These are phyloP conservation scores for Pseudogymnoascus sp. DNA, from an alignment of 2,329 filamentous ascomycete genomes.

Conservation along the genomic window DNA sequence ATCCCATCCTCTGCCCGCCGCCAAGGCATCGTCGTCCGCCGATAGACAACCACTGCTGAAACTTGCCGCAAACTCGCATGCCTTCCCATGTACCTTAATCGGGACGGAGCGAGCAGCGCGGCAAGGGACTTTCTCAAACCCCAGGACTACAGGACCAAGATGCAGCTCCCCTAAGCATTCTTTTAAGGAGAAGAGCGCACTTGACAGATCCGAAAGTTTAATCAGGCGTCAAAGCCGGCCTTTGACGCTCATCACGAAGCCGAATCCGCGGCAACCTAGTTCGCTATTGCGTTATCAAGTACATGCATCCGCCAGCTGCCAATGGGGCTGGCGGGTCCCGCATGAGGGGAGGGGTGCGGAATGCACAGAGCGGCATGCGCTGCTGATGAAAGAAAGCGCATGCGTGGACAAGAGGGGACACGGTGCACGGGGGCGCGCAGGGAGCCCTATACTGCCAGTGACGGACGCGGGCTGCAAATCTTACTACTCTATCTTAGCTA, in stretches of 20 bases:
- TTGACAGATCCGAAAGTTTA: conserved; percentile 17
- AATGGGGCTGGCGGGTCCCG: neutral
- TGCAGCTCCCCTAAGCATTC: conserved; percentile 8
- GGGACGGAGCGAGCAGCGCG: conserved; percentile 10
- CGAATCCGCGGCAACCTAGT: conserved; percentile 23
- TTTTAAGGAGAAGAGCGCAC: conserved; percentile 15
- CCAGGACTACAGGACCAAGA: conserved; percentile 4
- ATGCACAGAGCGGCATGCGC: conserved; percentile 2
- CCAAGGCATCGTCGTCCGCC: conserved; percentile 51
- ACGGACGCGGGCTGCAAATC: conserved; percentile 2
- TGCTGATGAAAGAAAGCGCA: neutral
- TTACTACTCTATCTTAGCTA: conserved; percentile 5
- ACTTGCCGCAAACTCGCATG: conserved; percentile 5
- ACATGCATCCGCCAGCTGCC: neutral
- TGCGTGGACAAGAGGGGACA: neutral
- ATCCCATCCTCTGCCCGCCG: conserved; percentile 48
- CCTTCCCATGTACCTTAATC: neutral
- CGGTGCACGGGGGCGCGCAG: conserved; percentile 2
- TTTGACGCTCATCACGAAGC: conserved; percentile 20
- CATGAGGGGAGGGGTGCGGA: neutral
- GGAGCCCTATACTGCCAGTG: neutral
- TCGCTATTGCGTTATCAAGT: neutral
- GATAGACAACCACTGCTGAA: conserved; percentile 18
- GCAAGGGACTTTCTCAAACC: conserved; percentile 4
- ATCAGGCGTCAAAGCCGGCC: conserved; percentile 19